These are phyloP conservation scores for Zoysia japonica DNA, from an alignment of 176 grass and related monocot species.

Conservation along the genomic window DNA sequence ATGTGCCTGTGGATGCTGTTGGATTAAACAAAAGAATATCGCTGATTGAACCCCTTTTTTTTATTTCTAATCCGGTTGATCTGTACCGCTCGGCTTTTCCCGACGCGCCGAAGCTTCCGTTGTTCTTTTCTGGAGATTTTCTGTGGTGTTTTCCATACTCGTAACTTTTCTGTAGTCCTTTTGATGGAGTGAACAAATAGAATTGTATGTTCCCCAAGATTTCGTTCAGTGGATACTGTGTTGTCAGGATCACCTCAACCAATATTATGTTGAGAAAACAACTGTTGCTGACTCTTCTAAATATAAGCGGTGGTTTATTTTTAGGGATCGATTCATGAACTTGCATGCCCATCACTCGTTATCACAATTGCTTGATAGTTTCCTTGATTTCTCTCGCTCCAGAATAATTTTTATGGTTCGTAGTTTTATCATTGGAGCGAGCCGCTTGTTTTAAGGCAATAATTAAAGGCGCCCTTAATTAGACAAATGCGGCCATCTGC, in stretches of 20 bases:
- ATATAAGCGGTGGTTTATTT: background rate
- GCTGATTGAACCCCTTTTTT: constrained; percentile 32
- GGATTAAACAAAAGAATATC: constrained; percentile 49
- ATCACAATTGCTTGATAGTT: background rate
- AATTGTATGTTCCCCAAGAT: background rate
- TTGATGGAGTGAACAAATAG: background rate
- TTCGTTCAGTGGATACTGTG: background rate
- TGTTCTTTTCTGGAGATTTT: constrained; percentile 40
- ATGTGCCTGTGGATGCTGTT: constrained; percentile 40
- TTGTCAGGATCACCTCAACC: constrained; percentile 8
- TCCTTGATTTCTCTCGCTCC: background rate
- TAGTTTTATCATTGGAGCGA: constrained; percentile 4
- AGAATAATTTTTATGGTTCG: background rate
- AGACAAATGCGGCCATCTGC: constrained; percentile 32
- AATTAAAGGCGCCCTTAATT: constrained; percentile 39
- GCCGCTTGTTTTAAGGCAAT: constrained; percentile 20
- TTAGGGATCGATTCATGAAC: background rate
- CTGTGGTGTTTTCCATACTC: background rate
- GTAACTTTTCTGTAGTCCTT: background rate
- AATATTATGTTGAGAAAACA: background rate
- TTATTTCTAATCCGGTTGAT: constrained; percentile 42
- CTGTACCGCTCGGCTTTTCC: constrained; percentile 29
- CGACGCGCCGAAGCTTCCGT: constrained; percentile 48
- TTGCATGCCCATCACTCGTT: background rate
- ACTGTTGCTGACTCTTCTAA: background rate